Evolutionary conservation across 495 filamentous ascomycete species (phyloP).

Genomic region (Daldinia bambusicola): DNA sequence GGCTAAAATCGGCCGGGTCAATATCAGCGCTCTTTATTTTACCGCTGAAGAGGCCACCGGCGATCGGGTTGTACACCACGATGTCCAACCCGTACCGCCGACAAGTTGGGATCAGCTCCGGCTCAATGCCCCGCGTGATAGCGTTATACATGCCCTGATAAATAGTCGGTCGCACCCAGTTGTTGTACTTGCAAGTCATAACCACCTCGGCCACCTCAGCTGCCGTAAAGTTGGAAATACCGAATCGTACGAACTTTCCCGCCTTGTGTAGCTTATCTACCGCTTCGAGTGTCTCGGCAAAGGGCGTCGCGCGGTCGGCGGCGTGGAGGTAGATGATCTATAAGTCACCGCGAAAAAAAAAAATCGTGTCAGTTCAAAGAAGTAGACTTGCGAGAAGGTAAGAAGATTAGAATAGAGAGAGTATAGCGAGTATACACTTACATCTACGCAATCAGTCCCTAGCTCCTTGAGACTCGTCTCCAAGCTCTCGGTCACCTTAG

Average conservation of each 20-base stretch:
- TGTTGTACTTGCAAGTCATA: conserved; percentile 80
- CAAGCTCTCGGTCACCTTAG: conserved; percentile 68
- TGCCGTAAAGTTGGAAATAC: conserved; percentile 85
- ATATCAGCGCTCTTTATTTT: conserved; percentile 79
- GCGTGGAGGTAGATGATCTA: conserved; percentile 87
- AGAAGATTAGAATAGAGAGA: background rate
- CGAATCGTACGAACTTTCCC: conserved; percentile 86
- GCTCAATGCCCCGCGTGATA: conserved; percentile 79
- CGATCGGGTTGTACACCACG: conserved; percentile 89
- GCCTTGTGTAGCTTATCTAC: conserved; percentile 85
- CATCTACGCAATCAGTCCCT: conserved; percentile 78
- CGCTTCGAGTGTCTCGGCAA: conserved; percentile 79
- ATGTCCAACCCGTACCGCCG: conserved; percentile 87
- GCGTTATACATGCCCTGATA: conserved; percentile 78
- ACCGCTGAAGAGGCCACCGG: conserved; percentile 84
- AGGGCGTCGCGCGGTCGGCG: conserved; percentile 79
- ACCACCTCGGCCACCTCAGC: conserved; percentile 93
- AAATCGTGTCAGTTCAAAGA: conserved; percentile 9
- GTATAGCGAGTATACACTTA: conserved; percentile 28
- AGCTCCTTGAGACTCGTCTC: conserved; percentile 76
- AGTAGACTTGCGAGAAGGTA: background rate
- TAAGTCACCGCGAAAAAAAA: background rate
- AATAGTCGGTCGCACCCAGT: conserved; percentile 76
- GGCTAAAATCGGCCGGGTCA: conserved; percentile 69
- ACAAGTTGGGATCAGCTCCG: conserved; percentile 81